A percentile compares a stretch with the other conserved stretches of the same genome.
Evolutionary conservation across 225 moss, liverwort and hornwort species (phyloP).

Genomic region (Pseudoscleropodium purum): DNA sequence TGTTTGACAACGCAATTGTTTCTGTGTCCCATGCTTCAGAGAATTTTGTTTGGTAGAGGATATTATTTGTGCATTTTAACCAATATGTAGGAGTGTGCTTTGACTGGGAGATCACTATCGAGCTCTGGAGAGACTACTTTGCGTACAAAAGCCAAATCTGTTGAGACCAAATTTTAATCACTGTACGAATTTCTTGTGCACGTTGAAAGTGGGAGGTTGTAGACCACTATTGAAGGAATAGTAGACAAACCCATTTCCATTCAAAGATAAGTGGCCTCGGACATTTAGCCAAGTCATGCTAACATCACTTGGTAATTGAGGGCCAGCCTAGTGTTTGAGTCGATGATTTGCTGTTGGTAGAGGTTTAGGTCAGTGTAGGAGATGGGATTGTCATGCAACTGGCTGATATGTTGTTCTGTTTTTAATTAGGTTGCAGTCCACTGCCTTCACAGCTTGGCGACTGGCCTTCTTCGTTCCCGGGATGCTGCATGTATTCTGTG

Average conservation of each 20-base stretch:
- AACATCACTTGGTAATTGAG: neutral
- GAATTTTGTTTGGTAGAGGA: neutral
- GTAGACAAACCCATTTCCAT: neutral
- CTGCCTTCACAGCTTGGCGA: conserved; percentile 65
- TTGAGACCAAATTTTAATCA: neutral
- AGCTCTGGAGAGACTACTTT: neutral
- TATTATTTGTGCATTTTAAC: neutral
- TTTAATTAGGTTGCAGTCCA: conserved; percentile 17
- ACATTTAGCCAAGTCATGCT: neutral
- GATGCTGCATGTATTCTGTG: conserved; percentile 51
- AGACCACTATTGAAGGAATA: neutral
- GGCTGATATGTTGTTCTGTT: neutral
- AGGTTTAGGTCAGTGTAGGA: neutral
- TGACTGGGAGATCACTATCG: neutral
- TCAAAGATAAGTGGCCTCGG: neutral
- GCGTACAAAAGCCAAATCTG: neutral
- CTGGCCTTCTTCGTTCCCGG: conserved; percentile 67
- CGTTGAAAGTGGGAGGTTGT: neutral
- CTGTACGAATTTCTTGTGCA: neutral
- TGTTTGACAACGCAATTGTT: no score
- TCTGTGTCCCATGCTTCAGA: neutral
- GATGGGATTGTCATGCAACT: neutral
- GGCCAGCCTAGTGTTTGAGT: neutral
- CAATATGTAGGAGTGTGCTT: neutral
- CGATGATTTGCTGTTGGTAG: neutral